Base-by-base conservation (phyloP, 805 yeast genomes). In the Cyberlindnera lachancei region DNA sequence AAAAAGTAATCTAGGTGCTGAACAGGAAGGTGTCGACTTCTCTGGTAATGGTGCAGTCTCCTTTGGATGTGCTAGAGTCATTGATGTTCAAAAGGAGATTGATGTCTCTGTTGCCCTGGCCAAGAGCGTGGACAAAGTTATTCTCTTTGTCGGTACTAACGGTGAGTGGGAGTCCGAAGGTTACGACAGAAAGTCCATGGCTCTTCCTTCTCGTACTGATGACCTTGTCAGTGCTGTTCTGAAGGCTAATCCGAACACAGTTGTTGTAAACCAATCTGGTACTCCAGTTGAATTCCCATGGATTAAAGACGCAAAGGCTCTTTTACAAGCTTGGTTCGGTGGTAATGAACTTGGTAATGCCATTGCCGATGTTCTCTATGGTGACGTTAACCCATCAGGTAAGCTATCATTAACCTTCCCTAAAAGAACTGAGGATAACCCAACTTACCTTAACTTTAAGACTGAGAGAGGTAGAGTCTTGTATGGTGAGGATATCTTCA, bases 401-500 rank as follows among this genome's bases (percentile, higher is more conserved):
- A 75, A 73, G 47, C 56, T 75, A 34, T 58, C 79, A 3, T 48
- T 75, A 39, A 57, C 79, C 5, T 74, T 68, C 66, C 81, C 82
- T 22, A 48, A 58, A 34, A 61, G 53, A 39, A 43, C 61, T 29
- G 63, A 68, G 42, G 79, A 75, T 52, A 73, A 68, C 40, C 81
- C 82, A 10, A 64, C 79, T 0, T 75, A 50, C 52, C 53, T 72
- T 45, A 72, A 66, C 54, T 73, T 58, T 57, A 56, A 58, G 19
- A 58, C 75, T 8, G 68, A 67, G 45, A 63, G 63, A 46, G 80
- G 81, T 27, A 55, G 66, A 32, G 72, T 67, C 20, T 45, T 68
- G 34, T 78, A 77, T 44, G 81, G 83, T 37, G 85, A 78, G 51
- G 81, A 75, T 46, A 69, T 77, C 28, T 76, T 63, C 50, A 71